phyloP scores from a whole-genome alignment of 768 basidiomycete species.

The Tricholoma hemisulphureum region DNA sequence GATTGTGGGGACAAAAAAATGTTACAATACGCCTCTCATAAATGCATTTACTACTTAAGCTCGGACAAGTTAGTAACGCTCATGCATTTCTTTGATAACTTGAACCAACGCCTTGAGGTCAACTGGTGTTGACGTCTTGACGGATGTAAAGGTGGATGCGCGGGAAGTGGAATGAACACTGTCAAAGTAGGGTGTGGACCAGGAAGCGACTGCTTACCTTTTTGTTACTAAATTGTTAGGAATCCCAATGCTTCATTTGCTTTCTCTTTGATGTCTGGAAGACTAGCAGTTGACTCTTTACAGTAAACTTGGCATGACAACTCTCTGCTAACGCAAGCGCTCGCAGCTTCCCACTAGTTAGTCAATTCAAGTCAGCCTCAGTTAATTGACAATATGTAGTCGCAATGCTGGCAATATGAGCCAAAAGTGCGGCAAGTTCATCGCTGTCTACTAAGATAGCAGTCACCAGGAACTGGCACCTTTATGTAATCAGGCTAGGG shows the following conservation, averaged over 20 bases:
- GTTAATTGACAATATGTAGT: too few relatives aligned
- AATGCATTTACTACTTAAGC: too few relatives aligned
- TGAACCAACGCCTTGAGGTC: constrained; percentile 12
- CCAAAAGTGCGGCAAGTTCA: too few relatives aligned
- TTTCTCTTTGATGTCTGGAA: constrained; percentile 8
- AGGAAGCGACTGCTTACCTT: constrained; percentile 5
- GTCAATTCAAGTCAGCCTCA: constrained; percentile 10
- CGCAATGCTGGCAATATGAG: too few relatives aligned
- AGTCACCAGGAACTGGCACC: too few relatives aligned
- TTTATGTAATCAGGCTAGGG: too few relatives aligned
- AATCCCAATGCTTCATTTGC: constrained; percentile 9
- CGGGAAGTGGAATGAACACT: constrained; percentile 15
- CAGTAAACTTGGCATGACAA: constrained; percentile 7
- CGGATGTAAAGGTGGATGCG: constrained; percentile 9
- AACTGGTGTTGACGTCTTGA: constrained; percentile 6
- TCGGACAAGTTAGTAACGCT: neutral
- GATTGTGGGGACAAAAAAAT: too few relatives aligned
- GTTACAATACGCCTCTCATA: too few relatives aligned
- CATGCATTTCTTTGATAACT: constrained; percentile 6
- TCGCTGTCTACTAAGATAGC: too few relatives aligned
- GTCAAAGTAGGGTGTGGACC: constrained; percentile 3
- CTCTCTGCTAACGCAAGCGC: constrained; percentile 9
- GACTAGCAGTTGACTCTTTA: constrained; percentile 1
- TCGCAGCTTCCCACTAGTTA: constrained; percentile 9
- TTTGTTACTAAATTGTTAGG: constrained; percentile 8